These are phyloP conservation scores for Colletotrichum musicola DNA, from an alignment of 2,329 filamentous ascomycete genomes.

Conservation along the genomic window DNA sequence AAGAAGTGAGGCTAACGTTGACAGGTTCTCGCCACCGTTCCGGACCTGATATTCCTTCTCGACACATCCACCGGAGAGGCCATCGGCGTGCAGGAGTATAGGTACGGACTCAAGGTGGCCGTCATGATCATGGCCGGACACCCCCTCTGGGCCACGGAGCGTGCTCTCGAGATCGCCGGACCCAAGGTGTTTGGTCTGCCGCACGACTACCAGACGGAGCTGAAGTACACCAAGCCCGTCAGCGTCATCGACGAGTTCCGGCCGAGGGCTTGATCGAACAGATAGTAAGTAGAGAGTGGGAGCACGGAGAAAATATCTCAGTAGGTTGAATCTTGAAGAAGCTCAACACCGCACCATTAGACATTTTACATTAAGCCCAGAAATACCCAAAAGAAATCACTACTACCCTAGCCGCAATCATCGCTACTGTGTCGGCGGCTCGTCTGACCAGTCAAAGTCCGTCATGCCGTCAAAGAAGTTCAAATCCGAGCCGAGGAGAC, in stretches of 20 bases:
- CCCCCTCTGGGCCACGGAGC: constrained; percentile 35
- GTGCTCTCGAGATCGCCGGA: constrained; percentile 42
- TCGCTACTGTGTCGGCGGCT: constrained; percentile 1
- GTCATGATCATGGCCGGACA: constrained; percentile 38
- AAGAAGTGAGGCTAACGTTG: not conserved
- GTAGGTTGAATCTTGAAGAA: too few relatives aligned
- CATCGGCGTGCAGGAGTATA: constrained; percentile 54
- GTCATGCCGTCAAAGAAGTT: not conserved
- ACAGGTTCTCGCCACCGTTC: constrained; percentile 52
- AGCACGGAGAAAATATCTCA: too few relatives aligned
- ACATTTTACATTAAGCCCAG: too few relatives aligned
- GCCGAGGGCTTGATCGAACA: not conserved
- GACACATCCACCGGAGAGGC: constrained; percentile 52
- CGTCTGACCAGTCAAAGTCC: constrained; percentile 10
- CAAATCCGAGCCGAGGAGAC: constrained; percentile 6
- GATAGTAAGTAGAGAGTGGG: too few relatives aligned
- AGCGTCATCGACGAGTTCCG: constrained; percentile 41
- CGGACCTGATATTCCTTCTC: constrained; percentile 56
- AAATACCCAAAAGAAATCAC: too few relatives aligned
- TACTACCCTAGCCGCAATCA: not conserved
- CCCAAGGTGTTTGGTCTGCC: constrained; percentile 39
- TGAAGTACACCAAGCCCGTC: constrained; percentile 34
- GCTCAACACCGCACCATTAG: too few relatives aligned
- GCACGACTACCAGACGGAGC: constrained; percentile 34
- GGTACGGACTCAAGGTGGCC: constrained; percentile 44